These are phyloP conservation scores for Pinus tabuliformis DNA, from an alignment of 75 land plant species.

Conservation along the genomic window DNA sequence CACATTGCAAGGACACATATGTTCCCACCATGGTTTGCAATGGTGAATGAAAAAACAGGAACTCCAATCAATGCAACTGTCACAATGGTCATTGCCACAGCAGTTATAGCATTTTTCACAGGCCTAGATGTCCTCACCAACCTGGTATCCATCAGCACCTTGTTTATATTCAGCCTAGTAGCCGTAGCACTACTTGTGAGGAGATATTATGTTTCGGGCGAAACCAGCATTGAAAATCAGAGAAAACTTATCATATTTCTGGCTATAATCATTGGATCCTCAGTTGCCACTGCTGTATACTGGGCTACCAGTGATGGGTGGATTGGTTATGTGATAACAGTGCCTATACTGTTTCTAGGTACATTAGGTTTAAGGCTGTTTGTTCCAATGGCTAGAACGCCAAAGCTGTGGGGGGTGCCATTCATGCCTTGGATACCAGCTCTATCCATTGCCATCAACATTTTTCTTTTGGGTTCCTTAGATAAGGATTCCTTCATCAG, in stretches of 20 bases:
- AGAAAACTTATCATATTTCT: constrained; percentile 41
- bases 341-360: constrained; percentile 57
- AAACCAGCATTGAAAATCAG: constrained; percentile 24
- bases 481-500: constrained; percentile 61
- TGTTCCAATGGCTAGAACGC: constrained; percentile 54
- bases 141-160: constrained; percentile 73
- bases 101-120: constrained; percentile 73
- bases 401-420: constrained; percentile 84
- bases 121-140: constrained; percentile 58
- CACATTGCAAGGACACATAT: constrained; percentile 89
- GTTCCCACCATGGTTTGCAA: constrained; percentile 77
- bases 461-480: constrained; percentile 78
- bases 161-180: constrained; percentile 82
- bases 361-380: constrained; percentile 40
- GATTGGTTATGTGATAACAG: constrained; percentile 45
- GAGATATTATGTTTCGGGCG: constrained; percentile 63
- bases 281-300: constrained; percentile 52
- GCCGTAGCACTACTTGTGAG: constrained; percentile 75
- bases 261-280: constrained; percentile 39
- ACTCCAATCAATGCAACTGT: constrained; percentile 76
- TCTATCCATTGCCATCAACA: constrained; percentile 64
- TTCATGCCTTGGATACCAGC: constrained; percentile 89
- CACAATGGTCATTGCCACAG: constrained; percentile 52
- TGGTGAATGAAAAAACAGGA: constrained; percentile 49
- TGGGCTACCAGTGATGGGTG: constrained; percentile 66